phyloP scores from a whole-genome alignment of 768 basidiomycete species.

The Pleurotus pulmonarius region DNA sequence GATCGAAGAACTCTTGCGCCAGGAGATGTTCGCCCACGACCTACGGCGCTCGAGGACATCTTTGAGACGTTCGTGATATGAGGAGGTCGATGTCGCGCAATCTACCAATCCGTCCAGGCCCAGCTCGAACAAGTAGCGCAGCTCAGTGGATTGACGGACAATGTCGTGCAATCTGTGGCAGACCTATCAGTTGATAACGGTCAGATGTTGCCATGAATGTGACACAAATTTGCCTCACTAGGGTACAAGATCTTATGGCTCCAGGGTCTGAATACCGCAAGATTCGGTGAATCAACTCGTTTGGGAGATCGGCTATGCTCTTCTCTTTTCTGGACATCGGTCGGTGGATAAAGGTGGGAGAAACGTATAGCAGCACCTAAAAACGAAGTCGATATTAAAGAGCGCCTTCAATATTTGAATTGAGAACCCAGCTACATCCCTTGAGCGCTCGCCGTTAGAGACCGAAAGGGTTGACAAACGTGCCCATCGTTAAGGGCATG shows the following conservation, averaged over 20 bases:
- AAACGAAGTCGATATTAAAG: no score
- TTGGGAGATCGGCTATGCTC: not conserved
- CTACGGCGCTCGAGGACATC: conserved; percentile 15
- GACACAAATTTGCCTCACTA: not conserved
- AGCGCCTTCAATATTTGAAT: no score
- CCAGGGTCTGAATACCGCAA: not conserved
- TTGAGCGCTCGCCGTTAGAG: no score
- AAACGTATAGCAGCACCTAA: no score
- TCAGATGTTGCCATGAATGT: not conserved
- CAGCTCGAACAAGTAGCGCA: conserved; percentile 37
- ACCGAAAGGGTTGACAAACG: no score
- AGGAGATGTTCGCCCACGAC: conserved; percentile 21
- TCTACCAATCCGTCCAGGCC: conserved; percentile 30
- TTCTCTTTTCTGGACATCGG: not conserved
- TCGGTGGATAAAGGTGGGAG: no score
- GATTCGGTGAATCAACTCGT: not conserved
- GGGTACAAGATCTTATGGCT: not conserved
- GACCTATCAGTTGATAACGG: not conserved
- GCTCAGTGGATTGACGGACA: conserved; percentile 13
- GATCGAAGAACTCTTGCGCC: conserved; percentile 10
- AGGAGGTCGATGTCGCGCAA: conserved; percentile 7
- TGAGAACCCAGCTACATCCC: no score
- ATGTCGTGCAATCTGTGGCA: not conserved
- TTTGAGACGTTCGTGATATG: conserved; percentile 16
- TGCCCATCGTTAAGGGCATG: no score